Base-by-base conservation (phyloP, 2,329 filamentous ascomycete species). In the Cordyceps cicadae region DNA sequence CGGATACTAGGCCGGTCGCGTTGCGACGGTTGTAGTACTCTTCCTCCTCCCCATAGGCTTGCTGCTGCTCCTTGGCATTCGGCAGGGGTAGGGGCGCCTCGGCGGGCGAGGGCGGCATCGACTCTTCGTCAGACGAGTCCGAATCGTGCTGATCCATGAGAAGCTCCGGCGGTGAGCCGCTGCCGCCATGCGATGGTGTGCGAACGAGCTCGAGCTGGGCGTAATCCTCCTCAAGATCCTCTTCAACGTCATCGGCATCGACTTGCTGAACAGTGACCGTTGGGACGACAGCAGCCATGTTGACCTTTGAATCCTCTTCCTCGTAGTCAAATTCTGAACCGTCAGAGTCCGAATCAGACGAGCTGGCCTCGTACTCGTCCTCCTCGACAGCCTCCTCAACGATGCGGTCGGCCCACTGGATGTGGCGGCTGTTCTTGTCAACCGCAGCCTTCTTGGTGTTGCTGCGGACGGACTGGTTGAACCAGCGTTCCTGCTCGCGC, bases 401-500 rank as follows among this genome's bases (percentile, higher is more conserved):
- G 64, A 92, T 83, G 60, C 84, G 81, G 74, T 95, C 90, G 70
- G 90, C 89, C 90, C 91, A 96, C 80, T 93, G 88, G 68, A 96
- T 85, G 77, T 90, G 90, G 73, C 83, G 84, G 64, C 89, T 83
- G 67, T 87, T 19, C 43, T 45, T 43, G 55, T 61, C 41, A 61
- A 65, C 21, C 19, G 63, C n/a, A 4, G 43, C 6, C n/a, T 70
- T 69, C 63, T 43, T n/a, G 15, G 71, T 70, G 68, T 68, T 69
- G 70, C 88, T 89, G 73, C 85, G 87, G 76, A 97, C 90, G 64
- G 91, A 94, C 75, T 92, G 88, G 84, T 97, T 95, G 87, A 97
- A 97, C 92, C 92, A 97, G 67, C 85, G 87, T 77, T 97, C 93
- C 77, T 97, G 94, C 76, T 97, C 92, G 69, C 87, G 86, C 81